A percentile compares a stretch with the other conserved stretches of the same genome.
Conservation (phyloP, 306 rosid genomes). For the Quercus parvula region DNA sequence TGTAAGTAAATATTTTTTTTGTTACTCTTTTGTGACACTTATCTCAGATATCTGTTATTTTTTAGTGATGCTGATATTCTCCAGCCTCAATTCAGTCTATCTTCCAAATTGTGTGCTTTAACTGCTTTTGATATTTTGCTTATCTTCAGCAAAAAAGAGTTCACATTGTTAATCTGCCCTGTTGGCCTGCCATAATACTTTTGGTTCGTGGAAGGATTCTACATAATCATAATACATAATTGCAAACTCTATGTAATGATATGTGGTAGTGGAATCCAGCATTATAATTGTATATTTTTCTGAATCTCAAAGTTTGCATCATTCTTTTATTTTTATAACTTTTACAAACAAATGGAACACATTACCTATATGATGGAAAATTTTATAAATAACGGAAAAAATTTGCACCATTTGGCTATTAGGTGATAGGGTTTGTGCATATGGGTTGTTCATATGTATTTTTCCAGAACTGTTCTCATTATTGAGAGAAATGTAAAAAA, state of each 20-base stretch:
- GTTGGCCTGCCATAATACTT: not conserved
- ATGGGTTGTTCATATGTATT: not conserved
- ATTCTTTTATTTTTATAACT: not conserved
- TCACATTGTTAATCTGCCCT: not conserved
- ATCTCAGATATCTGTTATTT: not conserved
- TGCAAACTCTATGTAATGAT: not conserved
- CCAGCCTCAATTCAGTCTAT: constrained; percentile 10
- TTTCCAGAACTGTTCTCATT: no score
- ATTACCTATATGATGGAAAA: not conserved
- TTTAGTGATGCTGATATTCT: not conserved
- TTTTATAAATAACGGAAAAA: not conserved
- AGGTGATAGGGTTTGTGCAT: not conserved
- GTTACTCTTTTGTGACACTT: not conserved
- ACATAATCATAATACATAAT: not conserved
- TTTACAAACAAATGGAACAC: not conserved
- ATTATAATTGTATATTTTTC: not conserved
- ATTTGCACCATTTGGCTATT: not conserved
- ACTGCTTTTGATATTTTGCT: not conserved
- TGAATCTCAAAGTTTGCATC: not conserved
- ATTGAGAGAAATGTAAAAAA: not conserved
- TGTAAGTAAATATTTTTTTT: constrained; percentile 34
- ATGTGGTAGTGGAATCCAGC: not conserved
- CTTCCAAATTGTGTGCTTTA: not conserved
- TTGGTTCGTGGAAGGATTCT: not conserved
- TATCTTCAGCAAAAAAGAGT: not conserved